Conservation (phyloP, 176 grass and related monocot species). For the bread wheat (Triticum aestivum) region DNA sequence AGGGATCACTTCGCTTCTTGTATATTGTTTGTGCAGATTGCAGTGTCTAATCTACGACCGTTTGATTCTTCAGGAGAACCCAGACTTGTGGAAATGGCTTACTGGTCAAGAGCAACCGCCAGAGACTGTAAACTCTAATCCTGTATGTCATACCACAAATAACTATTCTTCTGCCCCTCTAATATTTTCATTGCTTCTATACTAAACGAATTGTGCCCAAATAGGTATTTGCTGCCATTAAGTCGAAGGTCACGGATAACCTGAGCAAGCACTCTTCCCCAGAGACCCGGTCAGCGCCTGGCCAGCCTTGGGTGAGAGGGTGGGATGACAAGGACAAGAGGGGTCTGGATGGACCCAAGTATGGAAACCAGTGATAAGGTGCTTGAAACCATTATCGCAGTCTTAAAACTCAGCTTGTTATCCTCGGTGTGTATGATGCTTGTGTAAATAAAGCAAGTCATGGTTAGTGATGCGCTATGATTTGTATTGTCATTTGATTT, state of each 20-base stretch:
- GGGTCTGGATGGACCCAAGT: slow-evolving; percentile 63
- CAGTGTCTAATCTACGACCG: neutral
- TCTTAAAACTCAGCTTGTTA: neutral
- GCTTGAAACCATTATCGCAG: neutral
- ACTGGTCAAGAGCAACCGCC: slow-evolving; percentile 85
- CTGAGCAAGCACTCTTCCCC: slow-evolving; percentile 68
- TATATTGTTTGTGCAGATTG: neutral
- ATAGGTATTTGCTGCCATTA: slow-evolving; percentile 75
- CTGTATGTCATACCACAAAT: slow-evolving; percentile 41
- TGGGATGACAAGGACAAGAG: slow-evolving; percentile 97
- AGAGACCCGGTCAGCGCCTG: slow-evolving; percentile 68
- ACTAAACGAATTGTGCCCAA: neutral
- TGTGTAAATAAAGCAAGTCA: slow-evolving; percentile 40
- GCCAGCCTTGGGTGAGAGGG: slow-evolving; percentile 89
- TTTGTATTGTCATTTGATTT: neutral
- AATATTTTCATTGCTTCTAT: neutral
- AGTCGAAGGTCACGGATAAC: slow-evolving; percentile 69
- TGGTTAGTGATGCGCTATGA: neutral
- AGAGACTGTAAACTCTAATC: slow-evolving; percentile 56
- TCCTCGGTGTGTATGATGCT: neutral
- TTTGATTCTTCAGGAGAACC: slow-evolving; percentile 76
- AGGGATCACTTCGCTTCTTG: neutral
- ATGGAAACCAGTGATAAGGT: slow-evolving; percentile 78
- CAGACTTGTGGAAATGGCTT: slow-evolving; percentile 97
- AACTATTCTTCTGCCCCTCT: neutral